Evolutionary conservation across 2,329 filamentous ascomycete species (phyloP).

Genomic region (Botrytis tulipae): DNA sequence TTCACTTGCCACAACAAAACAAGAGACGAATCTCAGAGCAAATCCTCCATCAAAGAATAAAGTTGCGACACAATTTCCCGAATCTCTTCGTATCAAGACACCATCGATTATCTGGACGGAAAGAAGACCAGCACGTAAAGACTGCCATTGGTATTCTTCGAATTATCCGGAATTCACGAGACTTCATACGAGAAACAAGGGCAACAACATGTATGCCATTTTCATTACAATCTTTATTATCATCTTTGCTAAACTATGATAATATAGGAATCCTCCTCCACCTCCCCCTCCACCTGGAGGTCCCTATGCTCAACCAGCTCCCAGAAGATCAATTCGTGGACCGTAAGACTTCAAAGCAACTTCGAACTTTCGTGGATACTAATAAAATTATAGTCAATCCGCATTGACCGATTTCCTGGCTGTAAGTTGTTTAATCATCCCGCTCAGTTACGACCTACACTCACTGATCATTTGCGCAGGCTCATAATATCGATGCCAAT

Average conservation of each 20-base stretch:
- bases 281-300: constrained; percentile 11
- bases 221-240: neutral
- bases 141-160: neutral
- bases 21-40: neutral
- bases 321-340: constrained; percentile 32
- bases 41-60: neutral
- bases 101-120: neutral
- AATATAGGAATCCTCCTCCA: constrained; percentile 19
- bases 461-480: constrained; percentile 45
- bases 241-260: neutral
- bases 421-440: constrained; percentile 42
- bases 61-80: neutral
- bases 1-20: neutral
- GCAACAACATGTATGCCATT: neutral
- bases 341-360: constrained; percentile 30
- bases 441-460: neutral
- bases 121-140: neutral
- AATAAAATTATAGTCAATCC: constrained; percentile 48
- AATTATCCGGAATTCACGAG: neutral
- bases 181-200: neutral
- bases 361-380: neutral
- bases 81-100: neutral
- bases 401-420: constrained; percentile 68
- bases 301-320: constrained; percentile 6
- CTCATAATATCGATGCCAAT: constrained; percentile 68